These are phyloP conservation scores for Penicillium cinerascens DNA, from an alignment of 495 filamentous ascomycete species.

Conservation along the genomic window DNA sequence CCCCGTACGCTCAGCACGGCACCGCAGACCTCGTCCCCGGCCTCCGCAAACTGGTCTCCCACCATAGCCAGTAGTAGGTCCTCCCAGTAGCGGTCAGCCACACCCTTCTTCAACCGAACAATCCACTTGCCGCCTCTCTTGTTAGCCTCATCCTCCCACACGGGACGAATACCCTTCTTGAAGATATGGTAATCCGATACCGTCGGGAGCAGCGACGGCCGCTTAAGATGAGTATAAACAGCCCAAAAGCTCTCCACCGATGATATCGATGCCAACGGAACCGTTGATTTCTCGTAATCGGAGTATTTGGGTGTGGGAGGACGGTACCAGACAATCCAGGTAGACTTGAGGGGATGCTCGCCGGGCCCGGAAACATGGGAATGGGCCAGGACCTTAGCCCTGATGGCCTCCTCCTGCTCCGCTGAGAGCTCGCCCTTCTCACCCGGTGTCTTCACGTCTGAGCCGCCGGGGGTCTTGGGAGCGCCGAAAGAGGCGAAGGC, in stretches of 20 bases:
- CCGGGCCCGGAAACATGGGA: slow-evolving; percentile 35
- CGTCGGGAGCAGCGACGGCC: slow-evolving; percentile 79
- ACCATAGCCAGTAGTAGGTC: slow-evolving; percentile 87
- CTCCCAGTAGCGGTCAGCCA: slow-evolving; percentile 97
- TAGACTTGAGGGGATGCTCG: slow-evolving; percentile 70
- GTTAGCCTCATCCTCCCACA: slow-evolving; percentile 98
- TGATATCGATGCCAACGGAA: slow-evolving; percentile 74
- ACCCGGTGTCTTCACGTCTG: slow-evolving; percentile 67
- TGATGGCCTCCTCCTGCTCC: slow-evolving; percentile 56
- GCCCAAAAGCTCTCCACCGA: slow-evolving; percentile 90
- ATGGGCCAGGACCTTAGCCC: slow-evolving; percentile 40
- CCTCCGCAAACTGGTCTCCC: slow-evolving; percentile 93
- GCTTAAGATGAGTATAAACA: slow-evolving; percentile 87
- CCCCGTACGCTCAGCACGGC: slow-evolving; percentile 90
- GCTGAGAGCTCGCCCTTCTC: slow-evolving; percentile 60
- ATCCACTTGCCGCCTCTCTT: slow-evolving; percentile 97
- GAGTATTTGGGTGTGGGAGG: slow-evolving; percentile 94
- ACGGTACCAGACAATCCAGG: slow-evolving; percentile 96
- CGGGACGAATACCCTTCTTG: slow-evolving; percentile 92
- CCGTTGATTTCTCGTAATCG: slow-evolving; percentile 96
- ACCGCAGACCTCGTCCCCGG: slow-evolving; percentile 90
- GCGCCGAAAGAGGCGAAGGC: slow-evolving; percentile 97
- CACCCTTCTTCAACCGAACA: slow-evolving; percentile 90
- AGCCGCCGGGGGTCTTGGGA: slow-evolving; percentile 81
- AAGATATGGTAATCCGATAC: slow-evolving; percentile 98